phyloP scores from a whole-genome alignment of 257 asterid species.

The Mitragyna speciosa region DNA sequence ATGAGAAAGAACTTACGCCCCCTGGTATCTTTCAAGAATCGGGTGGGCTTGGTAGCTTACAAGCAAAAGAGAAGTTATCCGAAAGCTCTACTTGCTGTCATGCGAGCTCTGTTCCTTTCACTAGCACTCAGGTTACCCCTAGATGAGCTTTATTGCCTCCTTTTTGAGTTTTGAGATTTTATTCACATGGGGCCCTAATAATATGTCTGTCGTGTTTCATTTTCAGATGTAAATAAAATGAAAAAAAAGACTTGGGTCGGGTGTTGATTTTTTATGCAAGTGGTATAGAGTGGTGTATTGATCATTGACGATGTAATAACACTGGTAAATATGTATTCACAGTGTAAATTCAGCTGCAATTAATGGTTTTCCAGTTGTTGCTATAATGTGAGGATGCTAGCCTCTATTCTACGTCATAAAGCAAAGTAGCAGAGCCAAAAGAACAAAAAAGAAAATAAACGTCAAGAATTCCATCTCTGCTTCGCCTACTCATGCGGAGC shows the following conservation, averaged over 20 bases:
- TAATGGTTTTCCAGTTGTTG: neutral
- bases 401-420: neutral
- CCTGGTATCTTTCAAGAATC: constrained; percentile 75
- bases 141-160: constrained; percentile 38
- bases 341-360: neutral
- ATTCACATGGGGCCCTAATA: neutral
- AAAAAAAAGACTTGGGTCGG: neutral
- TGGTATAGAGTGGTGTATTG: neutral
- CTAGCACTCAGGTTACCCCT: constrained; percentile 61
- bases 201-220: constrained; percentile 2
- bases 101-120: constrained; percentile 50
- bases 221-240: neutral
- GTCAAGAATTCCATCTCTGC: neutral
- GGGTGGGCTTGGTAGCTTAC: constrained; percentile 26
- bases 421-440: neutral
- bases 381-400: neutral
- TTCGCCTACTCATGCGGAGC: neutral
- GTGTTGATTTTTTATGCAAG: neutral
- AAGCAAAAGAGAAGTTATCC: constrained; percentile 46
- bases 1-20: constrained; percentile 70
- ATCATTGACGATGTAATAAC: neutral
- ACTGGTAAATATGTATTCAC: neutral
- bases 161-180: neutral
- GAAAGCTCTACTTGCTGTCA: constrained; percentile 55
- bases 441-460: neutral